phyloP scores from a whole-genome alignment of 805 yeast species.

The Scheffersomyces lignosus region DNA sequence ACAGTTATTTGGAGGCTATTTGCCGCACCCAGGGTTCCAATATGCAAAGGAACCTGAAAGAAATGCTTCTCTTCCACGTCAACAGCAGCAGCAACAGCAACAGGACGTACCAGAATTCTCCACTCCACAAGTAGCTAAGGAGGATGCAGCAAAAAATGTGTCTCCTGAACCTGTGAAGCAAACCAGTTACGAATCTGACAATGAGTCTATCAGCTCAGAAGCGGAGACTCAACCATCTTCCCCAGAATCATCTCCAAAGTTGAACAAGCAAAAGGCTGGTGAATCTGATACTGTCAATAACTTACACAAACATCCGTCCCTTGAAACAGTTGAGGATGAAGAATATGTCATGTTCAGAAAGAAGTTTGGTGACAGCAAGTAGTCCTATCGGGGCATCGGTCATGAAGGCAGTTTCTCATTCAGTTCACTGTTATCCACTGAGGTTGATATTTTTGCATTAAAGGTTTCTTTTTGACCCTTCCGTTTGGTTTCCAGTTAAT shows the following conservation, averaged over 20 bases:
- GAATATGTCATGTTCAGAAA: conserved; percentile 40
- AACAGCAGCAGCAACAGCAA: no score
- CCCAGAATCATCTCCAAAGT: conserved; percentile 1
- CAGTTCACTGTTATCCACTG: no score
- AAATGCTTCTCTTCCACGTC: no score
- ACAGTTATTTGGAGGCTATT: conserved; percentile 9
- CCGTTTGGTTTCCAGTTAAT: no score
- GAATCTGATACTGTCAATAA: conserved; percentile 1
- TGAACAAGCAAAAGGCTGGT: not conserved
- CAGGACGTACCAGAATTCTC: no score
- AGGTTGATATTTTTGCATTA: no score
- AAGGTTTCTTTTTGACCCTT: no score
- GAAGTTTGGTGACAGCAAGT: conserved; percentile 23
- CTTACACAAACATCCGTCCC: conserved; percentile 27
- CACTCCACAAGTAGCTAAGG: no score
- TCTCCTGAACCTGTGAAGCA: not conserved
- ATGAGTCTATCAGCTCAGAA: conserved; percentile 15
- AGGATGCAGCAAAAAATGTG: not conserved
- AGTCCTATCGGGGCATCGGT: no score
- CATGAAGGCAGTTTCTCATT: no score
- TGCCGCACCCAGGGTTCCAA: not conserved
- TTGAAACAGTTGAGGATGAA: conserved; percentile 29
- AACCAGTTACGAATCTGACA: not conserved
- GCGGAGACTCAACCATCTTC: conserved; percentile 8
- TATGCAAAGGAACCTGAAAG: no score